Evolutionary conservation across 345 rosid species (phyloP).

Genomic region (Eucalyptus guilfoylei): DNA sequence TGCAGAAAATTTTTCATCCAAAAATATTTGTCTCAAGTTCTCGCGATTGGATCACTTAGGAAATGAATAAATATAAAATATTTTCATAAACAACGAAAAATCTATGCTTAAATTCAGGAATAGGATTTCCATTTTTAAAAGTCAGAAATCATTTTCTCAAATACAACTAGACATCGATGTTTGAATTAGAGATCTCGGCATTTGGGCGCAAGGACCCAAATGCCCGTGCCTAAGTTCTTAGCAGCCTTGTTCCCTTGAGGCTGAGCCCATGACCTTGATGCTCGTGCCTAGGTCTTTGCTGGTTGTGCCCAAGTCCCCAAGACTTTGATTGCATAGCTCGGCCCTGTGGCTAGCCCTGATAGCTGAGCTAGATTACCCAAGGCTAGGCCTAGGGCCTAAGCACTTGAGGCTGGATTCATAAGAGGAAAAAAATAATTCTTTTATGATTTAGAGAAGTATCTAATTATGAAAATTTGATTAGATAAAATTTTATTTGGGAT

Average conservation of each 20-base stretch:
- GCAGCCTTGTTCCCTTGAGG: background rate
- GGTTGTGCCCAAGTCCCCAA: too few relatives aligned
- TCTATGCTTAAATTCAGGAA: background rate
- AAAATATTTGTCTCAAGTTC: too few relatives aligned
- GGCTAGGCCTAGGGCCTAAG: too few relatives aligned
- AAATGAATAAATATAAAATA: too few relatives aligned
- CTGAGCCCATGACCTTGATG: background rate
- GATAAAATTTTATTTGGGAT: background rate
- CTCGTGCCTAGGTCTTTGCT: background rate
- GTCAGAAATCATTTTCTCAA: too few relatives aligned
- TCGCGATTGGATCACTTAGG: background rate
- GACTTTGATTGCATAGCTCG: too few relatives aligned
- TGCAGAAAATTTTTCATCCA: accelerated
- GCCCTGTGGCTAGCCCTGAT: too few relatives aligned
- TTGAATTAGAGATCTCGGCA: too few relatives aligned
- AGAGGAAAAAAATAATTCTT: background rate
- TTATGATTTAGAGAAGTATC: background rate
- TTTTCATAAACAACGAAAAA: too few relatives aligned
- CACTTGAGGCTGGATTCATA: too few relatives aligned
- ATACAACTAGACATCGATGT: background rate
- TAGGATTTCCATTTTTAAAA: too few relatives aligned
- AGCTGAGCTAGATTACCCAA: too few relatives aligned
- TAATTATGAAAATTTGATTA: background rate
- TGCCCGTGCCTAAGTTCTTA: accelerated
- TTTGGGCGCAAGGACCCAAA: accelerated